Evolutionary conservation across 768 basidiomycete genomes (phyloP).

Genomic region (Collybiopsis luxurians): DNA sequence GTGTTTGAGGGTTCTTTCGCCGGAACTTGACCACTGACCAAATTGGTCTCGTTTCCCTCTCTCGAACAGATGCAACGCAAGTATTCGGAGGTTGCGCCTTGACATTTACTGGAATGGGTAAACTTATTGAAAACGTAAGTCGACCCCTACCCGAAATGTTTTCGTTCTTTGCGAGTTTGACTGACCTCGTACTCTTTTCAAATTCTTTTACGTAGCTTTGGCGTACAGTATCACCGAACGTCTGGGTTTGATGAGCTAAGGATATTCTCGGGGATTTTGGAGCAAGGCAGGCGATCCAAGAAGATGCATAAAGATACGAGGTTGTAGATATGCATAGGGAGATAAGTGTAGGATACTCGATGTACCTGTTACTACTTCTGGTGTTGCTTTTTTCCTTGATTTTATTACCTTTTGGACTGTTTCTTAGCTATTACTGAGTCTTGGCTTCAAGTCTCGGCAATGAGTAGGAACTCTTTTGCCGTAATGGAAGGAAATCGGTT

Average conservation of each 20-base stretch:
- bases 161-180: neutral
- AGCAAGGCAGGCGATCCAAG: constrained; percentile 47
- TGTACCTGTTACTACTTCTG: too few relatives aligned
- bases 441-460: too few relatives aligned
- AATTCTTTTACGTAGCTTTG: constrained; percentile 4
- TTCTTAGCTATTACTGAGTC: too few relatives aligned
- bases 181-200: too few relatives aligned
- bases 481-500: too few relatives aligned
- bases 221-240: constrained; percentile 69
- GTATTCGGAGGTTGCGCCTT: constrained; percentile 90
- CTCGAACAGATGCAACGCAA: constrained; percentile 64
- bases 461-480: too few relatives aligned
- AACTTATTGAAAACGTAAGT: constrained; percentile 75
- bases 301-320: constrained; percentile 43
- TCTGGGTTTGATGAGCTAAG: constrained; percentile 77
- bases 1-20: too few relatives aligned
- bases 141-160: neutral
- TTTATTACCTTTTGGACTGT: too few relatives aligned
- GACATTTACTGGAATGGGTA: constrained; percentile 86
- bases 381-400: too few relatives aligned
- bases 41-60: constrained; percentile 1
- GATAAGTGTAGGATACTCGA: too few relatives aligned
- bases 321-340: too few relatives aligned
- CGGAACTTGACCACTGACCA: too few relatives aligned
- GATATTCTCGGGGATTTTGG: constrained; percentile 56